Evolutionary conservation across 345 rosid genomes (phyloP).

Genomic region (Aurinia saxatilis): DNA sequence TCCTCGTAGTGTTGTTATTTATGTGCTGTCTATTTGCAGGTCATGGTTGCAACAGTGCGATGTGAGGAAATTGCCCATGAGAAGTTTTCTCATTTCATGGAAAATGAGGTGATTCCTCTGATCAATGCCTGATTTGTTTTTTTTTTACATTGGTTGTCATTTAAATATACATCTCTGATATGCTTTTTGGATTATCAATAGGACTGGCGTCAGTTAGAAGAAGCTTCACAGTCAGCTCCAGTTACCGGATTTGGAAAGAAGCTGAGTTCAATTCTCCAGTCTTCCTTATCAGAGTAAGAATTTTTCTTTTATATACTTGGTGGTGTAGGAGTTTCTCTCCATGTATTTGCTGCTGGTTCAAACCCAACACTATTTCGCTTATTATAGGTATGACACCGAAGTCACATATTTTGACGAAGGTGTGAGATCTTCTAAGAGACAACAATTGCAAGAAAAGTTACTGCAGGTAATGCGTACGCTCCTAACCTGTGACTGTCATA

Average conservation of each 20-base stretch:
- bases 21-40: conserved; percentile 37
- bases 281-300: conserved; percentile 62
- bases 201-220: conserved; percentile 78
- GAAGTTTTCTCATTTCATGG: conserved; percentile 47
- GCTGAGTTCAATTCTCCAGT: conserved; percentile 50
- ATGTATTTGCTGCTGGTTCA: background rate
- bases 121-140: background rate
- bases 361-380: background rate
- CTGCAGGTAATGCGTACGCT: conserved; percentile 56
- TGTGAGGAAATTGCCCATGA: conserved; percentile 97
- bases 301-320: background rate
- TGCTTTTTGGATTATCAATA: conserved; percentile 1
- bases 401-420: conserved; percentile 86
- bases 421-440: conserved; percentile 78
- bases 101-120: conserved; percentile 53
- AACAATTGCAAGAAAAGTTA: conserved; percentile 84
- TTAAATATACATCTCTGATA: background rate
- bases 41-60: conserved; percentile 99
- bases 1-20: conserved; percentile 4
- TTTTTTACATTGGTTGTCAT: background rate
- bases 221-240: conserved; percentile 62
- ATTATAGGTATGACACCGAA: conserved; percentile 70
- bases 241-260: conserved; percentile 82
- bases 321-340: background rate
- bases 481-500: conserved; percentile 1